These are phyloP conservation scores for Chlorella sp. DNA, from an alignment of 139 green algal species.

Conservation along the genomic window DNA sequence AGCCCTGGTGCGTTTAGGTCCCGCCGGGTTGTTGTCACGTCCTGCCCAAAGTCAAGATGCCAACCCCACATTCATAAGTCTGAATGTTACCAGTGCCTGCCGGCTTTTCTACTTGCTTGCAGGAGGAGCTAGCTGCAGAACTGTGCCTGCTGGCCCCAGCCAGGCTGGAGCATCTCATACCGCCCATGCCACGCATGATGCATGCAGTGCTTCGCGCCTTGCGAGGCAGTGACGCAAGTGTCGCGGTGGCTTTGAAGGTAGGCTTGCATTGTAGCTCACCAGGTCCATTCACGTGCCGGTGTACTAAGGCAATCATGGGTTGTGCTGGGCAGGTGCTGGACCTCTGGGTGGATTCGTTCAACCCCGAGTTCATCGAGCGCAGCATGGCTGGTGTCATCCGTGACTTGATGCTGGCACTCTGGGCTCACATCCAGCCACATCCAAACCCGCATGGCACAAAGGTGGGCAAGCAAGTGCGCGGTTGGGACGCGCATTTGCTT, in stretches of 20 bases:
- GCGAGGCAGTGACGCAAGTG: constrained; percentile 12
- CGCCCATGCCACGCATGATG: constrained; percentile 86
- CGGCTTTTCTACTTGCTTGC: not conserved
- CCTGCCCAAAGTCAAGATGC: not conserved
- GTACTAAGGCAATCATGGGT: no score
- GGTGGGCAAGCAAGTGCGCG: constrained; percentile 12
- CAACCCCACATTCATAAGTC: no score
- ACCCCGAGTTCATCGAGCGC: constrained; percentile 95
- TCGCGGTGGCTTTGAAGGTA: constrained; percentile 23
- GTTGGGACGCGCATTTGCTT: not conserved
- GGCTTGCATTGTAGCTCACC: not conserved
- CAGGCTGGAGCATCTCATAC: constrained; percentile 77
- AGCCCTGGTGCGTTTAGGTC: constrained; percentile 8
- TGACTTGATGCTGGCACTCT: constrained; percentile 87
- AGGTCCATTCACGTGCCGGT: not conserved
- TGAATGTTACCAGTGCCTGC: no score
- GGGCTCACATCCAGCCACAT: constrained; percentile 82
- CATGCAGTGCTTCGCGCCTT: constrained; percentile 61
- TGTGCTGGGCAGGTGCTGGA: constrained; percentile 71
- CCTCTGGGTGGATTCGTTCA: constrained; percentile 93
- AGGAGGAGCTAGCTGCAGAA: constrained; percentile 77
- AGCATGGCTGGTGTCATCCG: constrained; percentile 81
- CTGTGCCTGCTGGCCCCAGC: constrained; percentile 88
- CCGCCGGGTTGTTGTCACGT: no score
- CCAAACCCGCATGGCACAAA: constrained; percentile 77